phyloP scores from a whole-genome alignment of 768 basidiomycete species.

The Amanita molliuscula region DNA sequence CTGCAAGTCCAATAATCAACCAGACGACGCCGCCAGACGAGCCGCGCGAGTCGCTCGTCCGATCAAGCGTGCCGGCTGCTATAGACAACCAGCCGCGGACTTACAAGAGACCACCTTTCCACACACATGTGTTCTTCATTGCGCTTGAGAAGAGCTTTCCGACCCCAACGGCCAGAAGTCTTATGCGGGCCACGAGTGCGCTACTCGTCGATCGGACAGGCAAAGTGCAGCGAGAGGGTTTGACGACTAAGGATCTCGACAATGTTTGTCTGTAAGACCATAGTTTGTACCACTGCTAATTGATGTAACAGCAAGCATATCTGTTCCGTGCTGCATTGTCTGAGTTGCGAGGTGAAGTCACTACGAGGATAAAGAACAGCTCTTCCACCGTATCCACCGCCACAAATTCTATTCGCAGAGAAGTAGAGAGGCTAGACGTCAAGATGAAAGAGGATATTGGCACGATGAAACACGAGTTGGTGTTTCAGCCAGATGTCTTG shows the following conservation, averaged over 20 bases:
- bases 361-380: conserved; percentile 76
- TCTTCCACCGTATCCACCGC: conserved; percentile 71
- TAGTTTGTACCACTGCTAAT: not conserved
- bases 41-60: not conserved
- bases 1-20: conserved; percentile 8
- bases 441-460: conserved; percentile 93
- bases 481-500: conserved; percentile 12
- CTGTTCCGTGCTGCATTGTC: conserved; percentile 89
- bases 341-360: conserved; percentile 80
- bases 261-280: conserved; percentile 42
- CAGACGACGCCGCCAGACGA: not conserved
- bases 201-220: conserved; percentile 69
- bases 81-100: conserved; percentile 13
- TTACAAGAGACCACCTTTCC: conserved; percentile 66
- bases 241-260: conserved; percentile 70
- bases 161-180: conserved; percentile 58
- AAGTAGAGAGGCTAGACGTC: conserved; percentile 75
- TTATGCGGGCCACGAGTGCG: conserved; percentile 80
- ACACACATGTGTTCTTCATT: conserved; percentile 70
- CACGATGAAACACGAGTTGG: conserved; percentile 87
- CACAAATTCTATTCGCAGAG: conserved; percentile 68
- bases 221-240: conserved; percentile 58
- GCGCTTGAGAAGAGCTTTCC: conserved; percentile 69
- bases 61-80: conserved; percentile 1
- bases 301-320: conserved; percentile 72